Percentiles rank a stretch among this genome's conserved stretches.
phyloP scores from a whole-genome alignment of 2,329 filamentous ascomycete species.

The Epichloe gansuensis region DNA sequence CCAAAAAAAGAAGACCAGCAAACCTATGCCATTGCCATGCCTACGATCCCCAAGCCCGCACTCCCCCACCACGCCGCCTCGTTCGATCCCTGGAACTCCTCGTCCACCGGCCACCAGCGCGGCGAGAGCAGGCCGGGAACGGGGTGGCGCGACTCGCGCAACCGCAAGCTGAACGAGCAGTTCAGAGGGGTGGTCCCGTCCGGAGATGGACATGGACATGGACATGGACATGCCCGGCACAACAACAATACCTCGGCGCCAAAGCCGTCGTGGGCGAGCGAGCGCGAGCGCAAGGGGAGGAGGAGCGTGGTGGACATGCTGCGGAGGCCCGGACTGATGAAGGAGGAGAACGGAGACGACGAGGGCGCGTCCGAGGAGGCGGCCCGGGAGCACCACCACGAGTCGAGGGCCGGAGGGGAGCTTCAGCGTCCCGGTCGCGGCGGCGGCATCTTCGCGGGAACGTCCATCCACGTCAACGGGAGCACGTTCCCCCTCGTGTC shows the following conservation, averaged over 20 bases:
- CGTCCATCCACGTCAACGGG: conserved; percentile 77
- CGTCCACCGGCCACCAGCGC: conserved; percentile 65
- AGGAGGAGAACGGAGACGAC: not conserved
- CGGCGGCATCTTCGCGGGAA: conserved; percentile 49
- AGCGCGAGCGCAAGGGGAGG: conserved; percentile 3
- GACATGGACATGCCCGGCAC: not conserved
- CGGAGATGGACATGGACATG: conserved; percentile 11
- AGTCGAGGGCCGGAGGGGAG: not conserved
- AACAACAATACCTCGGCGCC: not conserved
- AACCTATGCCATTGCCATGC: not conserved
- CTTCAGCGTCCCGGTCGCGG: not conserved
- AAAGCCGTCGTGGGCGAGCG: not conserved
- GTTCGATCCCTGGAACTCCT: conserved; percentile 62
- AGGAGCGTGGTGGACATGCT: conserved; percentile 42
- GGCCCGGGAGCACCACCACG: not conserved
- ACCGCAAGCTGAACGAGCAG: conserved; percentile 56
- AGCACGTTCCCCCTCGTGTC: conserved; percentile 71
- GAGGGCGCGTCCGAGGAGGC: not conserved
- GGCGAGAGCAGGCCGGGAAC: conserved; percentile 53
- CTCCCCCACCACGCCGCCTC: conserved; percentile 29
- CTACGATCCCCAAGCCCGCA: conserved; percentile 20
- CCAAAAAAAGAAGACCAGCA: not conserved
- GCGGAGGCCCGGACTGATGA: conserved; percentile 23
- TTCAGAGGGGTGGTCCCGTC: conserved; percentile 45
- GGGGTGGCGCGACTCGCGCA: conserved; percentile 59